Base-by-base conservation (phyloP, 2,329 filamentous ascomycete genomes). In the Chaetomium olivaceum region DNA sequence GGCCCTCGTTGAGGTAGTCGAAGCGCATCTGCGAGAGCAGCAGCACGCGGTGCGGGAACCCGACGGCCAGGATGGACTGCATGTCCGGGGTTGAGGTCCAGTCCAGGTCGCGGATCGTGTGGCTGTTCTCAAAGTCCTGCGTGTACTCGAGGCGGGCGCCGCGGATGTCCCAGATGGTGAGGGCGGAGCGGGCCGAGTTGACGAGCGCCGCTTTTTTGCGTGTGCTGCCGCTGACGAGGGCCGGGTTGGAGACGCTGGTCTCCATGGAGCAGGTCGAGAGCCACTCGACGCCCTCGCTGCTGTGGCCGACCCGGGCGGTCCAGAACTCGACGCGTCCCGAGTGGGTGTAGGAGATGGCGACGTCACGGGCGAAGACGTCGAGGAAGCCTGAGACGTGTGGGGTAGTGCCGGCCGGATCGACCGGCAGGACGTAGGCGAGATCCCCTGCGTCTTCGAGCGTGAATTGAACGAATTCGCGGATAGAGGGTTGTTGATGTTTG, bases 41-140 rank as follows among this genome's bases (percentile, higher is more conserved):
- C 33, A 96, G 79, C 5, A 97, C 89, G 64, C 90, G 87, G 69
- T 93, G 91, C n/a, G 90, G 89, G 73, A 97, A 97, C 0, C 93
- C 93, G n/a, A 97, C 91, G 0, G 93, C 92, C 23, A 97, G 81
- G 63, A 97, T 93, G 1, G 91, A 94, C 73, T 97, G 92, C 58
- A 88, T 88, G 75, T 96, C 92, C 0, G 92, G 92, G 0, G 93
- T 97, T 3, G 91, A 94, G 0, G 93, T 94, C 94, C 94, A 97
- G 76, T 97, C 93, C 14, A 97, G 85, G 76, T 97, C 93, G 68
- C 90, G 88, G 50, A 97, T 92, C 6, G 84, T 85, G 71, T 95
- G 90, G 66, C 90, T 85, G 14, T 84, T 83, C 69, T 89, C 85
- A 69, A 93, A 95, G 33, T 87, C 84, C 72, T 94, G 87, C 67